These are phyloP conservation scores for Monilinia aucupariae DNA, from an alignment of 2,329 filamentous ascomycete genomes.

Conservation along the genomic window DNA sequence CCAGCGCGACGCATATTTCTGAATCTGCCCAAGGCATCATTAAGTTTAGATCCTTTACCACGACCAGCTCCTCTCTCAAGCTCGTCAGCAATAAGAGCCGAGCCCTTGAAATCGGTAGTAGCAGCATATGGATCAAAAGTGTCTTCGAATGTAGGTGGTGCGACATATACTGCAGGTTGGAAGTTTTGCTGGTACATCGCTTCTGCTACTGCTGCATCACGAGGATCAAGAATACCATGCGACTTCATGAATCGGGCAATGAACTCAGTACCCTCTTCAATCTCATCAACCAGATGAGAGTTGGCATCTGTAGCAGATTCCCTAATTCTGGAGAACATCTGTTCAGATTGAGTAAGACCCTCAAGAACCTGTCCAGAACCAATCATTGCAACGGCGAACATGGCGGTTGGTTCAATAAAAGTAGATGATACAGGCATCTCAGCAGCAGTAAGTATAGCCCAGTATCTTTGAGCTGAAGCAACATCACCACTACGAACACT, in stretches of 20 bases:
- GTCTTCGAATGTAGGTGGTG: slow-evolving; percentile 65
- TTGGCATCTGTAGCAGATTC: slow-evolving; percentile 48
- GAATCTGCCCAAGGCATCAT: slow-evolving; percentile 76
- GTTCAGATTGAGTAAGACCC: slow-evolving; percentile 70
- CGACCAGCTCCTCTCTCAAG: slow-evolving; percentile 71
- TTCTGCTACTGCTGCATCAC: slow-evolving; percentile 45
- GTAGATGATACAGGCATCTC: slow-evolving; percentile 54
- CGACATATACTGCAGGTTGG: slow-evolving; percentile 47
- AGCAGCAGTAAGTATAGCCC: slow-evolving; percentile 64
- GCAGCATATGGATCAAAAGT: slow-evolving; percentile 86
- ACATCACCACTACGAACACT: slow-evolving; percentile 79
- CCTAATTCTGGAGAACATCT: slow-evolving; percentile 82
- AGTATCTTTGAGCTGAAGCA: slow-evolving; percentile 70
- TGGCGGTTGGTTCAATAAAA: slow-evolving; percentile 81
- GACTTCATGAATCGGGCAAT: slow-evolving; percentile 54
- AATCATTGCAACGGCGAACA: slow-evolving; percentile 86
- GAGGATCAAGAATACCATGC: slow-evolving; percentile 50
- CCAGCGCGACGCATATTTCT: slow-evolving; percentile 90
- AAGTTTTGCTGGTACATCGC: slow-evolving; percentile 44
- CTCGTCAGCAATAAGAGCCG: slow-evolving; percentile 81
- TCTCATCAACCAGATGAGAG: slow-evolving; percentile 64
- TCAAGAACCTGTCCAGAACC: slow-evolving; percentile 80
- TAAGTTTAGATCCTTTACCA: slow-evolving; percentile 61
- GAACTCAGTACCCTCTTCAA: slow-evolving; percentile 79
- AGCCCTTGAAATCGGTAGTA: slow-evolving; percentile 89